Evolutionary conservation across 306 rosid genomes (phyloP), one percentile per base, ranked within the genome.

Genomic region (Fragaria vesca): DNA sequence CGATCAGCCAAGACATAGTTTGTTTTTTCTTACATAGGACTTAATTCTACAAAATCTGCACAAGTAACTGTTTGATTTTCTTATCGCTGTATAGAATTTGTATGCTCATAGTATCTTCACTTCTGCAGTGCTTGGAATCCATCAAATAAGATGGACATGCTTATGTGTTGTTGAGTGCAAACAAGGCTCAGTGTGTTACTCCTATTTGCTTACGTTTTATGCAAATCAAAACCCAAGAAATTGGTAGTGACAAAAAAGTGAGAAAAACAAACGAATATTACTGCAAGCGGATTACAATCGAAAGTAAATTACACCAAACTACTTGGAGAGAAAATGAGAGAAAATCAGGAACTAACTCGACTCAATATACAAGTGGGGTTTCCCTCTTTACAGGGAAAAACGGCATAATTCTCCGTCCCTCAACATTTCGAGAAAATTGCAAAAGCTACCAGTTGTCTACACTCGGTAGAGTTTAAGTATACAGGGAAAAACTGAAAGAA

Each of bases 291-390:
- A 71, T 6, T 63, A 62, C 69, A 45, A 70, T 51, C 36, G 30
- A 34, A 74, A 79, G 28, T 43, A 48, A 71, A 74, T 82, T 75
- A 74, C 81, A 81, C 81, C 83, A 75, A 85, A 79, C 63, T 69
- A 78, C 76, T 81, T 5, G 7, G 43, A 40, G 68, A 69, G 79
- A 82, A 79, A 69, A 36, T 36, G 40, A 36, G 67, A 69, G 79
- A 82, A 79, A 69, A 77, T 61, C 74, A 58, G 81, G 74, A 75
- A 83, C 88, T 66, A 78, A 79, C 81, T 28, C 16, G 51, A 78
- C 85, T 79, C 84, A 55, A 86, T 89, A 81, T 87, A 89, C 94
- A 89, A 52, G 60, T 63, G 69, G 62, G 46, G 65, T 51, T 47
- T 80, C 84, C 84, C 89, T 85, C 87, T 73, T 79, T 50, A 82